These are phyloP conservation scores for Fraxinus velutina DNA, from an alignment of 305 asterid genomes.

Conservation along the genomic window DNA sequence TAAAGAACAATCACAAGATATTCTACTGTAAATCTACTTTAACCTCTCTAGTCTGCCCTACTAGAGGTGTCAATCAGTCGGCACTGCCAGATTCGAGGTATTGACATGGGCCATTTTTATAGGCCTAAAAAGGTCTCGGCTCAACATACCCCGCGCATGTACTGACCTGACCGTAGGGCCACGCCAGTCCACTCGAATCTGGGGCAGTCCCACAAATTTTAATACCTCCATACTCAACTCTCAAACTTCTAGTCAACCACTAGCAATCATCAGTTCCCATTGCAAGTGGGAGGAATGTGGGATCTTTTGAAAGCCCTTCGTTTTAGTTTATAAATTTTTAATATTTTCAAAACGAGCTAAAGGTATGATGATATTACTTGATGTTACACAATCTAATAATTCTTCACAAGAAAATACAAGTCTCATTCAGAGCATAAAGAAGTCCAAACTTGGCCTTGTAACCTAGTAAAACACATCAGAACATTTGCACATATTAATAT, in stretches of 20 bases:
- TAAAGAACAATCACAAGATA: background rate
- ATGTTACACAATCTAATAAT: background rate
- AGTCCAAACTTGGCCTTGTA: background rate
- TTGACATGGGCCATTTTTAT: background rate
- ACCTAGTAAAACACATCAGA: background rate
- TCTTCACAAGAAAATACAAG: background rate
- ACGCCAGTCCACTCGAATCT: background rate
- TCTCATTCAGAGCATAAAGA: background rate
- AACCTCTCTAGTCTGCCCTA: background rate
- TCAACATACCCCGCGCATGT: background rate
- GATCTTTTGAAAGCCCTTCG: background rate
- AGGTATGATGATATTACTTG: background rate
- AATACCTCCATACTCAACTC: background rate
- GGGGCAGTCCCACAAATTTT: background rate
- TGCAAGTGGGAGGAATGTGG: background rate
- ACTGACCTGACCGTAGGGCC: background rate
- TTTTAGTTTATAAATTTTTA: background rate
- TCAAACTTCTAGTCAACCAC: background rate
- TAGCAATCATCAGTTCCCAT: background rate
- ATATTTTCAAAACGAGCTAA: background rate
- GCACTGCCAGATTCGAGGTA: background rate
- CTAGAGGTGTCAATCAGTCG: background rate
- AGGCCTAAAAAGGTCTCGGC: background rate
- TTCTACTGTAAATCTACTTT: background rate
- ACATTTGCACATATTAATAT: background rate